Evolutionary conservation across 495 filamentous ascomycete species (phyloP).

Genomic region (Xylaria acuta): DNA sequence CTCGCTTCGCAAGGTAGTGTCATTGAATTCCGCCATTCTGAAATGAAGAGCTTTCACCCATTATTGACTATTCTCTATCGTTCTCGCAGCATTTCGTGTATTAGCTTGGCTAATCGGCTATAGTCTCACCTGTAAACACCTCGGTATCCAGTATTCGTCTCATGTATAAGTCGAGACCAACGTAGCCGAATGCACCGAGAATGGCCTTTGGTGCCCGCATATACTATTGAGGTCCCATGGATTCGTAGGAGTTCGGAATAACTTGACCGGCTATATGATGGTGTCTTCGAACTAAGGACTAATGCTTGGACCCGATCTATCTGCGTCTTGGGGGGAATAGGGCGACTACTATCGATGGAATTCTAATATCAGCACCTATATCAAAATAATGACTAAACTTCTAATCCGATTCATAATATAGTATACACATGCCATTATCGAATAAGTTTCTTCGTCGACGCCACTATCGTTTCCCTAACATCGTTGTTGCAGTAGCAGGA

Average conservation of each 20-base stretch:
- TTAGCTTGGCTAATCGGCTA: neutral
- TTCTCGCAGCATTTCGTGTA: neutral
- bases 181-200: neutral
- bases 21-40: no score
- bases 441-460: neutral
- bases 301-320: neutral
- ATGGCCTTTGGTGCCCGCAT: neutral
- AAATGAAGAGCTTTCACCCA: neutral
- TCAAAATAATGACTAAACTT: neutral
- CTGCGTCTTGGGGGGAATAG: neutral
- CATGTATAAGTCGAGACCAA: neutral
- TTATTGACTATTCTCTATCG: neutral
- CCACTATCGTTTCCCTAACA: neutral
- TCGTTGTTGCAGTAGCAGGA: neutral
- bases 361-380: neutral
- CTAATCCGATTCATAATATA: neutral
- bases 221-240: neutral
- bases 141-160: neutral
- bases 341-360: neutral
- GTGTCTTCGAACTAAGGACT: neutral
- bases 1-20: neutral
- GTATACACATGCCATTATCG: neutral
- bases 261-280: neutral
- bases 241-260: neutral
- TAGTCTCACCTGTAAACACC: neutral